Conservation (phyloP, 331 rosid genomes). For the Cucumis variabilis region DNA sequence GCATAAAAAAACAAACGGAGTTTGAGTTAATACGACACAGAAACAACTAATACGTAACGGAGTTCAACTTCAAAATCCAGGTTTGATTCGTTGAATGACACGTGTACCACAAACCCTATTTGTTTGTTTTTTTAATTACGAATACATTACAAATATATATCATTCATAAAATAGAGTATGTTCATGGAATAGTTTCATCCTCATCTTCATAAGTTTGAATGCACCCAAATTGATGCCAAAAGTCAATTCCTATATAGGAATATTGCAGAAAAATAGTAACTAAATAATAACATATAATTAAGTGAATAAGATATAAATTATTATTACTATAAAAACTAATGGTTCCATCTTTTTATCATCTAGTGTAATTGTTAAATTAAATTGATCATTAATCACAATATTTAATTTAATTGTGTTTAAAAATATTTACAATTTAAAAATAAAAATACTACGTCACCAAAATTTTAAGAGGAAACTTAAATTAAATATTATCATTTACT, state of each 20-base stretch:
- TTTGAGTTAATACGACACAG: background rate
- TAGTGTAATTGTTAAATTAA: no score
- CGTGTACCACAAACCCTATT: background rate
- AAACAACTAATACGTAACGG: background rate
- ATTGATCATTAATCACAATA: no score
- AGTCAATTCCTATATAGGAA: background rate
- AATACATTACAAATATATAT: background rate
- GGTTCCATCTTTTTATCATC: no score
- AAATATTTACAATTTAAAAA: no score
- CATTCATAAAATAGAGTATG: background rate
- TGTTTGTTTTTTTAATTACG: no score
- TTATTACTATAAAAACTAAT: no score
- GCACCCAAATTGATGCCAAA: background rate
- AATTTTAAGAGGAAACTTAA: no score
- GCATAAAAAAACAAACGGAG: background rate
- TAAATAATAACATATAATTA: no score
- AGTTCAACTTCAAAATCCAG: background rate
- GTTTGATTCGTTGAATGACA: constrained; percentile 9
- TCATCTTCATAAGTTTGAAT: background rate
- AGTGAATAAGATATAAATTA: no score
- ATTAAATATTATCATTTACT: no score
- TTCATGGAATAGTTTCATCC: constrained; percentile 8
- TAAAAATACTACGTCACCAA: no score
- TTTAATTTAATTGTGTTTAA: no score
- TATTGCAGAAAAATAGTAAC: background rate